phyloP scores from a whole-genome alignment of 2,329 filamentous ascomycete genomes.

The Capronia americana region DNA sequence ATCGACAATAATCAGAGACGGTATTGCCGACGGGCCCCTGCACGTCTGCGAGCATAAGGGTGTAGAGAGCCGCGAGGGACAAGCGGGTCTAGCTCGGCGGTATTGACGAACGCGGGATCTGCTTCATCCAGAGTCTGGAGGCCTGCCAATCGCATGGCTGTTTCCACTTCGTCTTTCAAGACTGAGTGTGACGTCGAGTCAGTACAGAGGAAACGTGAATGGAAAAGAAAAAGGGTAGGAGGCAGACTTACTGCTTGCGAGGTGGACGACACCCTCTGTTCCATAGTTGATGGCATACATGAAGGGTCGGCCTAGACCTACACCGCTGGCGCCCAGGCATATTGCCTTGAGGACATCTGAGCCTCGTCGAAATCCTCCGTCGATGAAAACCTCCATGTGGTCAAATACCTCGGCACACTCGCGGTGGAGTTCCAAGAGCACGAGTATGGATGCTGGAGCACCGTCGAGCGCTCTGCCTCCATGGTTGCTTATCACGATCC shows the following conservation, averaged over 20 bases:
- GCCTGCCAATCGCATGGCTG: constrained; percentile 70
- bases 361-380: constrained; percentile 61
- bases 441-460: constrained; percentile 58
- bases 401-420: constrained; percentile 50
- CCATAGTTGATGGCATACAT: constrained; percentile 62
- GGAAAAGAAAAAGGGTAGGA: constrained; percentile 44
- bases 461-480: constrained; percentile 62
- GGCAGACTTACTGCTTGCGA: constrained; percentile 50
- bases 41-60: constrained; percentile 49
- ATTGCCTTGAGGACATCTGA: constrained; percentile 63
- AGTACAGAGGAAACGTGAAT: constrained; percentile 59
- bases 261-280: constrained; percentile 60
- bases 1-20: constrained; percentile 8
- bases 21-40: constrained; percentile 6
- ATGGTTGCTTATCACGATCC: constrained; percentile 65
- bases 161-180: constrained; percentile 69
- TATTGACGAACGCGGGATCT: constrained; percentile 67
- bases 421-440: constrained; percentile 66
- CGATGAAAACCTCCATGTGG: constrained; percentile 59
- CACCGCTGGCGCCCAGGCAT: constrained; percentile 60
- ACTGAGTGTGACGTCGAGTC: constrained; percentile 50
- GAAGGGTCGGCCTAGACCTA: constrained; percentile 61
- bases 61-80: constrained; percentile 52
- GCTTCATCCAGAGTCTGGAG: constrained; percentile 66
- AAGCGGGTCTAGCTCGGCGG: constrained; percentile 52